Base-by-base conservation (phyloP, 371 early-diverging fungal genomes). In the Lichtheimia corymbifera region DNA sequence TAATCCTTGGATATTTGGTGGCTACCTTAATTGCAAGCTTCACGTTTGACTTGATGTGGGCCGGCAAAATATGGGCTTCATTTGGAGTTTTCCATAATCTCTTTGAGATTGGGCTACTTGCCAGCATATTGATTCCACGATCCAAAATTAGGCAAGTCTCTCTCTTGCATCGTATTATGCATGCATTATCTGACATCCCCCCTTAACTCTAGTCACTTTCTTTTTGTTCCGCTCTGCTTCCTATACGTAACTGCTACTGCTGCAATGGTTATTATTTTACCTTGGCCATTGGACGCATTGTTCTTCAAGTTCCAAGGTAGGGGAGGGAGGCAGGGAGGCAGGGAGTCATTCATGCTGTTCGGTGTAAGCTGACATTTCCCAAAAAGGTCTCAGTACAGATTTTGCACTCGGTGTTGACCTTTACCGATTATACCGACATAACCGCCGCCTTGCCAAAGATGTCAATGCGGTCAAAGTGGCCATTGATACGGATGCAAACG, bases 231-330 rank as follows among this genome's bases (percentile, higher is more conserved):
- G 17, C 62, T 60, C 55, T 69, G 77, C 52, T 73, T 75, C 52
- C 13, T 53, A 7, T 78, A 80, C 53, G 56, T 78, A 6, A 24
- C 71, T 13, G 2, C 63, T 3, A 71, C 72, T 14, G 73, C 74
- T 55, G 5, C 66, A 17, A 27, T 72, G 18, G 70, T 72, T 9
- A 66, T 78, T 55, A 59, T 72, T 14, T 49, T 70, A 17, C 64
- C 67, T 13, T 83, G 83, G 83, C 83, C 83, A 11, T 22, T 72
- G 40, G 83, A 83, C 55, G 83, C 79, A 15, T 55, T 83, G 20
- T 80, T 77, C 58, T 83, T 83, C 71, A 78, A 80, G 41, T 76
- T 73, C 61, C 80, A 80, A 63, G 35, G 35, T 35, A 35, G 35
- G n/a, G n/a, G n/a, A n/a, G n/a, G 22, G 22, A 22, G 22, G 22